phyloP scores from a whole-genome alignment of 306 rosid genomes.

The Trichosanthes cucumerina region DNA sequence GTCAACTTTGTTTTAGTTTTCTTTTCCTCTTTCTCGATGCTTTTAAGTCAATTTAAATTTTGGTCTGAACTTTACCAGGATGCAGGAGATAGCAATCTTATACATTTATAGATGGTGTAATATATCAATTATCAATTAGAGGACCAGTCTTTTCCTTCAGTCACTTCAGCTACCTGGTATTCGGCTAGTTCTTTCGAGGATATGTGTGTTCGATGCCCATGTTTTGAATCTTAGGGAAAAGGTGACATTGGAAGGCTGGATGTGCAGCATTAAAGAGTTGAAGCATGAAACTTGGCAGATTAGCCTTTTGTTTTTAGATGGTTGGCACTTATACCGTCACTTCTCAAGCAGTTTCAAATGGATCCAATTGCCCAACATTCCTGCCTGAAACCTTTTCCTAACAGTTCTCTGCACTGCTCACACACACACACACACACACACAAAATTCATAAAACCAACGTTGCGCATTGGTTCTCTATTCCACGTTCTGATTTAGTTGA shows the following conservation, averaged over 20 bases:
- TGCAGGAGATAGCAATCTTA: not conserved
- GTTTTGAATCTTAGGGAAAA: not conserved
- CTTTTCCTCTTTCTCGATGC: not conserved
- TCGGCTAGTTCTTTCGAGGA: not conserved
- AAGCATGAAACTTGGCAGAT: not conserved
- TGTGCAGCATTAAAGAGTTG: not conserved
- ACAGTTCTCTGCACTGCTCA: not conserved
- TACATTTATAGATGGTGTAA: not conserved
- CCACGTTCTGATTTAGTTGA: not conserved
- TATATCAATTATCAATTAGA: not conserved
- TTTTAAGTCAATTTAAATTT: not conserved
- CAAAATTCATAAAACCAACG: not conserved
- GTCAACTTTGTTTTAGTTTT: not conserved
- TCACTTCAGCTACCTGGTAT: not conserved
- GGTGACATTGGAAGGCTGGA: not conserved
- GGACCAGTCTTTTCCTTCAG: not conserved
- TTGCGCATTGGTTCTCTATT: not conserved
- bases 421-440: not conserved
- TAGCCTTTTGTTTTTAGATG: not conserved
- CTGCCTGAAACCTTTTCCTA: not conserved
- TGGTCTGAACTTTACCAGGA: constrained; percentile 1
- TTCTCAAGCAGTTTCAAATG: not conserved
- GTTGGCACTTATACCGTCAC: not conserved
- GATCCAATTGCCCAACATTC: not conserved
- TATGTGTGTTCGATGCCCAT: not conserved